phyloP scores from a whole-genome alignment of 192 early-diverging fungal genomes.

The Linnemannia schmuckeri region DNA sequence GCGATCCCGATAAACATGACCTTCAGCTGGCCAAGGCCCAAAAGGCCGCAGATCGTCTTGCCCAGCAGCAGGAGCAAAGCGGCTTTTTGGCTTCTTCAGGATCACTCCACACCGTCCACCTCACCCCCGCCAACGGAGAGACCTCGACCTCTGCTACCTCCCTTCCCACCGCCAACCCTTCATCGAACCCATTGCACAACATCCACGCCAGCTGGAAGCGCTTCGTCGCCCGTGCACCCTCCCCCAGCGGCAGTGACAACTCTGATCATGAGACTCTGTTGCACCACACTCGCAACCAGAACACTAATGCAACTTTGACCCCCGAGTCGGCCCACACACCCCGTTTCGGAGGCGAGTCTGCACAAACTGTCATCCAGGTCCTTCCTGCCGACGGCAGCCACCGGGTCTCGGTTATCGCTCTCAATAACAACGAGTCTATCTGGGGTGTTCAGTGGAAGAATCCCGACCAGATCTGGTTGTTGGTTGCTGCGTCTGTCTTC shows the following conservation, averaged over 20 bases:
- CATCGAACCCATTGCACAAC: conserved; percentile 14
- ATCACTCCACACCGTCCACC: conserved; percentile 18
- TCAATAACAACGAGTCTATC: conserved; percentile 36
- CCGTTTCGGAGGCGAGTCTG: conserved; percentile 23
- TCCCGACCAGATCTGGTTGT: conserved; percentile 46
- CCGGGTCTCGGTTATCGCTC: conserved; percentile 15
- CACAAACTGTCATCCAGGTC: conserved; percentile 20
- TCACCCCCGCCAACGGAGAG: not conserved
- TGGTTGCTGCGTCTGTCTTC: conserved; percentile 44
- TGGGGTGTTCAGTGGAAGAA: conserved; percentile 53
- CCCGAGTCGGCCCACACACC: not conserved
- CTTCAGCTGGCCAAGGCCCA: conserved; percentile 33
- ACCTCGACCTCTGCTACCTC: not conserved
- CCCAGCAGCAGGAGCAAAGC: conserved; percentile 13
- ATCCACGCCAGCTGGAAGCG: conserved; percentile 33
- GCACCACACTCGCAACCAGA: not conserved
- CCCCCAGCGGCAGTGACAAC: not conserved
- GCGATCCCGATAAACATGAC: conserved; percentile 22
- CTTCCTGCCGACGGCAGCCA: not conserved
- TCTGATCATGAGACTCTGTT: conserved; percentile 2
- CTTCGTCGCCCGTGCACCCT: conserved; percentile 40
- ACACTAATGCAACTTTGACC: conserved; percentile 24
- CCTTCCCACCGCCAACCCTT: not conserved
- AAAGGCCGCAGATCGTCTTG: conserved; percentile 22
- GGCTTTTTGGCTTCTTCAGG: conserved; percentile 4